phyloP scores from a whole-genome alignment of 768 basidiomycete species.

The Auriscalpium microsporum region DNA sequence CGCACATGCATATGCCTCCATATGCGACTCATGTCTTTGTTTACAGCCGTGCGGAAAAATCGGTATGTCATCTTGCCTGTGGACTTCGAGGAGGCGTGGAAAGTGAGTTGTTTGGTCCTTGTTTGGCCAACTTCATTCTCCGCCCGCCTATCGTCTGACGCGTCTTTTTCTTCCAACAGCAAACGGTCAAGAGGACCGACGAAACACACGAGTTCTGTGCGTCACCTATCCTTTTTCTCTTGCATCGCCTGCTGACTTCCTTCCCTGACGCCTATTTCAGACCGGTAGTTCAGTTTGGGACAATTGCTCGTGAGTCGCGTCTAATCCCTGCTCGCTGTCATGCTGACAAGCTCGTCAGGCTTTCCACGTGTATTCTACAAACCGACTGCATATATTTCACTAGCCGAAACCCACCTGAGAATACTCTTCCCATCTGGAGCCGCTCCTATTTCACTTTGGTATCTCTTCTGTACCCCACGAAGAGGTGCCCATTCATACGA shows the following conservation, averaged over 20 bases:
- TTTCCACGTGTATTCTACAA: constrained; percentile 29
- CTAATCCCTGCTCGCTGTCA: constrained; percentile 9
- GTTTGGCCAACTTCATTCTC: constrained; percentile 27
- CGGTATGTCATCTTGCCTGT: constrained; percentile 94
- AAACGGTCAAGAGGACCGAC: constrained; percentile 93
- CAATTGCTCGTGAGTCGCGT: constrained; percentile 19
- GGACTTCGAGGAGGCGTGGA: constrained; percentile 99
- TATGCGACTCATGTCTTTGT: not conserved
- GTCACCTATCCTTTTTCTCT: constrained; percentile 18
- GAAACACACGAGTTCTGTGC: constrained; percentile 96
- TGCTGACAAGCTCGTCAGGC: constrained; percentile 10
- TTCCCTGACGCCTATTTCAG: not conserved
- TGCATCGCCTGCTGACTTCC: not conserved
- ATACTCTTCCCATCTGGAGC: not conserved
- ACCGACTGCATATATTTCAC: constrained; percentile 21
- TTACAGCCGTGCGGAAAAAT: constrained; percentile 89
- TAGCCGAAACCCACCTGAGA: not conserved
- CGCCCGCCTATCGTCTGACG: constrained; percentile 21
- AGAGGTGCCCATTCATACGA: constrained; percentile 79
- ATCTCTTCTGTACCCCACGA: constrained; percentile 55
- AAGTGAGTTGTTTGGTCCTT: constrained; percentile 68
- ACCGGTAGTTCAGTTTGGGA: constrained; percentile 27
- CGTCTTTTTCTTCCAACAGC: constrained; percentile 36
- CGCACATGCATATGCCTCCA: not conserved
- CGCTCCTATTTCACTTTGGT: constrained; percentile 80